Base-by-base conservation (phyloP, 305 asterid species). In the Ilex paraguariensis region DNA sequence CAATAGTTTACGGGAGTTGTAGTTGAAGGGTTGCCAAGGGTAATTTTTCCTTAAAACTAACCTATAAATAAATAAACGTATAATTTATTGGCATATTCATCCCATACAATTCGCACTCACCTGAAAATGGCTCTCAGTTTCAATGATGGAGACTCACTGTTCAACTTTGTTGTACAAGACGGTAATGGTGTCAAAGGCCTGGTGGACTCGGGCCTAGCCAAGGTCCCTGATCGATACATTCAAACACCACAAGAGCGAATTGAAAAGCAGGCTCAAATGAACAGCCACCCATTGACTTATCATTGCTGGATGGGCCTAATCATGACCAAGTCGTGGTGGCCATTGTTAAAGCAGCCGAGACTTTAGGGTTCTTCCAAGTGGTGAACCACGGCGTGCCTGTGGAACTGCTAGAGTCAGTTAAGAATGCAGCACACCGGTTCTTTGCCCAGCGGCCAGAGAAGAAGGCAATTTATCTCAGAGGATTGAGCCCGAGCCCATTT, bases 101-200 rank as follows among this genome's bases (percentile, higher is more conserved):
- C 40, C 40, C 40, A 33, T 7, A 33, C 40, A 33, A 7, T 33
- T 33, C n/a, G n/a, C 40, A 3, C 40, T 3, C 40, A 33, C 3
- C 45, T 39, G 21, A 59, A 48, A 31, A 75, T 75, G 80, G 66
- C 74, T 48, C 66, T 66, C 30, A 31, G 62, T 64, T 60, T 67
- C 31, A 60, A 56, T 53, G 68, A 64, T 39, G 62, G 55, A 33
- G 57, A 60, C 31, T 62, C 71, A 42, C 45, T 75, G 66, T 70
- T 56, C 31, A 71, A 75, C 33, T 75, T 70, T 67, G 70, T 75
- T 3, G 73, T 75, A 50, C 46, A 40, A 59, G 64, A 71, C 39
- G 80, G 80, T 64, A 63, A 75, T 57, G 80, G 77, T 7, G 69
- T 75, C 44, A 75, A 75, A 39, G 80, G 80, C 3, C 66, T 75